Percentiles rank a stretch among this genome's conserved stretches.
Conservation (phyloP, 169 alveolate species). For the Neospora caninum region DNA sequence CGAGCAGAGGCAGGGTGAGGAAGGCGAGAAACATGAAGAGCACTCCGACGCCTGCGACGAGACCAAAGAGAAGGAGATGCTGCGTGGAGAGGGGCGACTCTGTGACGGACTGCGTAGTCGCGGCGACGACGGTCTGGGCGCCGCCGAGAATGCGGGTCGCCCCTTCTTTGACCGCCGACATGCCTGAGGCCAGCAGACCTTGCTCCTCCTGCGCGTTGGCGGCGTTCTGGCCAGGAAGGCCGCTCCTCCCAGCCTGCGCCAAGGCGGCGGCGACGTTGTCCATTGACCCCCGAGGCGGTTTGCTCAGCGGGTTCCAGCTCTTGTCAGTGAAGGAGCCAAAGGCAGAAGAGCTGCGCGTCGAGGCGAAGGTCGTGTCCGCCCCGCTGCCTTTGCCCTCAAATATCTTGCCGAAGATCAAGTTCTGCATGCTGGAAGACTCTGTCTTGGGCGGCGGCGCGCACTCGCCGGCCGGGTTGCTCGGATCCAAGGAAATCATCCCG, state of each 20-base stretch:
- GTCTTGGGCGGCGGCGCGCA: background rate
- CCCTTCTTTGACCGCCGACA: conserved; percentile 65
- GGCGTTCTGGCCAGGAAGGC: background rate
- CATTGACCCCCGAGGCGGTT: conserved; percentile 15
- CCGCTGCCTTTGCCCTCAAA: background rate
- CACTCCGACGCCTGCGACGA: conserved; percentile 68
- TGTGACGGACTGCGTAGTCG: conserved; percentile 33
- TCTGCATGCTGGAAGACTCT: background rate
- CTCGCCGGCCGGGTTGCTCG: conserved; percentile 21
- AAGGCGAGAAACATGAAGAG: conserved; percentile 63
- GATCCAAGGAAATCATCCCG: conserved; percentile 7
- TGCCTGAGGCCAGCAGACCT: conserved; percentile 59
- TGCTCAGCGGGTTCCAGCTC: background rate
- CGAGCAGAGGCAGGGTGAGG: conserved; percentile 68
- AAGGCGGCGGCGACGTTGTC: background rate
- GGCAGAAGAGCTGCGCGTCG: background rate
- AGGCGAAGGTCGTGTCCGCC: background rate
- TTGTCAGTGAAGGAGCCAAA: background rate
- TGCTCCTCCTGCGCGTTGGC: conserved; percentile 32
- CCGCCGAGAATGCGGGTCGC: conserved; percentile 61
- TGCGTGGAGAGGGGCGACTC: conserved; percentile 57
- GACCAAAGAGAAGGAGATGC: conserved; percentile 65
- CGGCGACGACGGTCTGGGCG: conserved; percentile 52
- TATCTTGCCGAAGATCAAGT: background rate
- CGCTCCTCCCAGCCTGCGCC: background rate